Conservation (phyloP, 495 filamentous ascomycete species). For the Aspergillus campestris region DNA sequence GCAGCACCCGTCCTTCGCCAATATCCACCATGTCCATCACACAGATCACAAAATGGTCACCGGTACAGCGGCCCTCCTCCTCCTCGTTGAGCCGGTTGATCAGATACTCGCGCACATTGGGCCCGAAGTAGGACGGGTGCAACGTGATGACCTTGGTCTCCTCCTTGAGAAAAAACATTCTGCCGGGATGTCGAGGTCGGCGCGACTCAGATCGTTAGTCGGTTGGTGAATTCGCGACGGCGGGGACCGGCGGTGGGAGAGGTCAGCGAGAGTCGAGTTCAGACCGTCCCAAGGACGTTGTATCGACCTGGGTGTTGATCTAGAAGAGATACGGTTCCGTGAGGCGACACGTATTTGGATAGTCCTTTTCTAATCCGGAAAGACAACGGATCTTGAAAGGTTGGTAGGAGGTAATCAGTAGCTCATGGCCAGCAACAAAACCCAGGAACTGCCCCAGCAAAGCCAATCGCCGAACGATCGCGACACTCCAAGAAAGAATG, state of each 20-base stretch:
- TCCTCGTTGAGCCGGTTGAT: slow-evolving; percentile 79
- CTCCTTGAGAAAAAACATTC: slow-evolving; percentile 96
- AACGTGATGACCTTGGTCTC: slow-evolving; percentile 87
- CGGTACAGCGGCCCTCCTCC: slow-evolving; percentile 87
- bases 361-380: too few species aligned
- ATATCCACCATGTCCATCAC: slow-evolving; percentile 92
- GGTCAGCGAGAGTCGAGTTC: too few species aligned
- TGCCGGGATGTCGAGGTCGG: slow-evolving; percentile 1
- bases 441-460: background rate
- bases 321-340: too few species aligned
- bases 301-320: too few species aligned
- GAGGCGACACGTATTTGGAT: too few species aligned
- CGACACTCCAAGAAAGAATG: background rate
- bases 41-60: slow-evolving; percentile 90
- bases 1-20: slow-evolving; percentile 83
- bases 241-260: too few species aligned
- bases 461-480: background rate
- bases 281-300: too few species aligned
- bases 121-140: slow-evolving; percentile 93
- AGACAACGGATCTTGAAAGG: background rate
- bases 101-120: slow-evolving; percentile 81
- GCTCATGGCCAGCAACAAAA: slow-evolving; percentile 3
- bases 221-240: background rate
- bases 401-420: background rate
- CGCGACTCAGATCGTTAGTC: background rate